phyloP scores from a whole-genome alignment of 2,329 filamentous ascomycete species.

The Ascochyta viciae-villosae region DNA sequence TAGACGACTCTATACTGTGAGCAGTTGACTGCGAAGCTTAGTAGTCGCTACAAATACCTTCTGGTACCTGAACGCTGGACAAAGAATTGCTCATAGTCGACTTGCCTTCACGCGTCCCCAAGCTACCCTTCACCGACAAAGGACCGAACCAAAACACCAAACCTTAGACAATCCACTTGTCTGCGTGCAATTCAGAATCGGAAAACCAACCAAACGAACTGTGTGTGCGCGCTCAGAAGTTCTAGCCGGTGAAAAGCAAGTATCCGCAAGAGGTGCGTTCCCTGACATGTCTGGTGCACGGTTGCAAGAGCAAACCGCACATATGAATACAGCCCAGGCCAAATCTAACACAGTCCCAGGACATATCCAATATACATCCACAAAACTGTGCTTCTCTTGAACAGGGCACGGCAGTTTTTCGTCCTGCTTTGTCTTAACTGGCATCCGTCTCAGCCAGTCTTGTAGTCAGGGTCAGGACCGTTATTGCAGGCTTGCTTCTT shows the following conservation, averaged over 20 bases:
- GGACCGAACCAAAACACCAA: constrained; percentile 41
- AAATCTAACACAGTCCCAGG: constrained; percentile 40
- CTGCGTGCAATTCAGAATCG: constrained; percentile 30
- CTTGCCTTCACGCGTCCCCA: constrained; percentile 41
- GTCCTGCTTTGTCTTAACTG: constrained; percentile 9
- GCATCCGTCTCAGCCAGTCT: constrained; percentile 4
- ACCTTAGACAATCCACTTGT: constrained; percentile 44
- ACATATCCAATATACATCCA: constrained; percentile 6
- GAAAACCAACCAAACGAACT: constrained; percentile 37
- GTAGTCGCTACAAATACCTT: constrained; percentile 50
- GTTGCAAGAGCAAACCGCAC: constrained; percentile 45
- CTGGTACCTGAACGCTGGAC: constrained; percentile 42
- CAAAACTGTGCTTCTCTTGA: constrained; percentile 3
- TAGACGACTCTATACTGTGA: constrained; percentile 44
- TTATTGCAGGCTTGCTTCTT: constrained; percentile 8
- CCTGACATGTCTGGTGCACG: constrained; percentile 41
- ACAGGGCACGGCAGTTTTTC: constrained; percentile 4
- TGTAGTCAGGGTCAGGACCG: constrained; percentile 3
- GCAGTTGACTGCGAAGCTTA: constrained; percentile 42
- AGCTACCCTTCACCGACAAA: constrained; percentile 43
- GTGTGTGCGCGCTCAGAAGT: constrained; percentile 28
- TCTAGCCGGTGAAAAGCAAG: constrained; percentile 39
- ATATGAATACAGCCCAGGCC: constrained; percentile 21
- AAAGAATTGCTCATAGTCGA: constrained; percentile 47
- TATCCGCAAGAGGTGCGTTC: constrained; percentile 47